These are phyloP conservation scores for Aspergillus mulundensis DNA, from an alignment of 495 filamentous ascomycete species.

Conservation along the genomic window DNA sequence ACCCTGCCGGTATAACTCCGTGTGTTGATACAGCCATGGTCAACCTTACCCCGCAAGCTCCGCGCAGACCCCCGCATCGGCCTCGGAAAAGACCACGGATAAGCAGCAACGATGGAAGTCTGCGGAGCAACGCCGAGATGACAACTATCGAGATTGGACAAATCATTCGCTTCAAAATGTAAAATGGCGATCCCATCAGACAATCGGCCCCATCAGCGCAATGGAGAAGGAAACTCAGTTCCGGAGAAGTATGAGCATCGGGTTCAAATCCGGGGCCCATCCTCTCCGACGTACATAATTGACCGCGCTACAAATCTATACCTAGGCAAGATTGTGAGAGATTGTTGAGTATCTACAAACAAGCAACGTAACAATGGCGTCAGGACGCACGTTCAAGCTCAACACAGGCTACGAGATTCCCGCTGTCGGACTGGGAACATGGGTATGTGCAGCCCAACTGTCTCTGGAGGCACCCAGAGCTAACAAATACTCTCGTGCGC, in stretches of 20 bases:
- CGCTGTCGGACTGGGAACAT: slow-evolving; percentile 66
- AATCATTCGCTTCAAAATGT: background rate
- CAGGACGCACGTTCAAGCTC: slow-evolving; percentile 52
- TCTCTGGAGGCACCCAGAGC: background rate
- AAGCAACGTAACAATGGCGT: slow-evolving; percentile 9
- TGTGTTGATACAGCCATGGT: background rate
- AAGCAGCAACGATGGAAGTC: background rate
- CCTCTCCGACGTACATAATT: background rate
- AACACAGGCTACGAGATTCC: slow-evolving; percentile 66
- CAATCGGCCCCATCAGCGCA: background rate
- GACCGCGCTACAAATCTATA: background rate
- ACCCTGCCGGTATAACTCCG: background rate
- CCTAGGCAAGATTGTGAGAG: background rate
- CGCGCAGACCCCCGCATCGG: background rate
- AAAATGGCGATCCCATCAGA: background rate
- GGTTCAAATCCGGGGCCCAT: background rate
- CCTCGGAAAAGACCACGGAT: slow-evolving; percentile 6
- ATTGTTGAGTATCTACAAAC: background rate
- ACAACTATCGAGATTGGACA: background rate
- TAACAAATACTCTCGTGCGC: background rate
- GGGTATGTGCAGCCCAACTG: slow-evolving; percentile 18
- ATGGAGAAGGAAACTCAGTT: background rate
- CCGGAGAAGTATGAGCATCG: background rate
- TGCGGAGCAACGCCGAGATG: background rate
- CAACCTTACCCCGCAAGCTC: background rate